Evolutionary conservation across 2,329 filamentous ascomycete genomes (phyloP), one percentile per base, ranked within the genome.

Genomic region (Trichoderma aggressivum): DNA sequence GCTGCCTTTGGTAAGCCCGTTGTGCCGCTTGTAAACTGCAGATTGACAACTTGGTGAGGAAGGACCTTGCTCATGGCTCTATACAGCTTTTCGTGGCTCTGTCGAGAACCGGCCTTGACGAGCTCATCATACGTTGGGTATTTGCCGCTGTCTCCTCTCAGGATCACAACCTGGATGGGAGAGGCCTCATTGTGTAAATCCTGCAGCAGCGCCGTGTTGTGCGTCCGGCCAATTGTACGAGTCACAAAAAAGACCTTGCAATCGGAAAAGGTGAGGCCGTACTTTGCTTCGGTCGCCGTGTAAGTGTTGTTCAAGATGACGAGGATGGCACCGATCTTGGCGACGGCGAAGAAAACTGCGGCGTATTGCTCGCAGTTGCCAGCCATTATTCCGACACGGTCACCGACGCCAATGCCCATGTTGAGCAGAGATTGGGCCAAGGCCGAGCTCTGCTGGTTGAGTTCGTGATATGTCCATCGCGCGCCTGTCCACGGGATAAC

Each of bases 221-320:
- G 87, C 71, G 90, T 84, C 7, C 87, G 86, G 5, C 91, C 91
- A 71, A 94, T 93, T 16, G 81, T 86, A 62, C 88, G 87, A 7
- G 90, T 92, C 8, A 91, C 92, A 80, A 94, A 94, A 53, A 94
- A 84, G 4, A 94, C 79, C 75, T 89, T 91, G 81, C 90, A 93
- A 74, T 88, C 91, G 18, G 91, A 89, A 77, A 94, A 92, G 69
- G 87, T 86, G 32, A 94, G 80, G 11, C 90, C 92, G 79, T 92
- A 91, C 78, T 89, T 86, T 61, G 91, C 89, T 80, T 94, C 92
- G 1, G 86, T 88, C 2, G 90, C 86, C 1, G 92, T 94, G 78
- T 94, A 94, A 0, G 92, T 94, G 81, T 94, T 94, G 82, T 94
- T 94, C 74, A 94, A 83, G 58, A 94, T 93, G 32, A 94, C 92